These are phyloP conservation scores for Fusarium burgessii DNA, from an alignment of 2,329 filamentous ascomycete species.

Conservation along the genomic window DNA sequence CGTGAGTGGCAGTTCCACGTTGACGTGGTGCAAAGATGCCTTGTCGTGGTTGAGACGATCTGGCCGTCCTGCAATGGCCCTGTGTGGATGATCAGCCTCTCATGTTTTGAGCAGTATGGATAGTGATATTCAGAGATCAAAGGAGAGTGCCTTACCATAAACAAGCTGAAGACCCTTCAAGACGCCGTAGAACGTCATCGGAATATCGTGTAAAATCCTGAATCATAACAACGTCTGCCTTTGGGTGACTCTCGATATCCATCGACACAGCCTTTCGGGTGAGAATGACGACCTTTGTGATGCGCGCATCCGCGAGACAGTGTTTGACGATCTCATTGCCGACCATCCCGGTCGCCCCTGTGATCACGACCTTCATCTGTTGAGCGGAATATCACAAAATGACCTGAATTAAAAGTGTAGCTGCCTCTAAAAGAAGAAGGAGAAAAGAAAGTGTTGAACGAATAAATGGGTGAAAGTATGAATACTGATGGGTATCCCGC, in stretches of 20 bases:
- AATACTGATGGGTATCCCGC: slow-evolving; percentile 13
- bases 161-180: slow-evolving; percentile 68
- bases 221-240: slow-evolving; percentile 62
- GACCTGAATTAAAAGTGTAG: background rate
- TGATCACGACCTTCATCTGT: slow-evolving; percentile 68
- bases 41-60: slow-evolving; percentile 63
- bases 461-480: background rate
- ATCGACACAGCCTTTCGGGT: slow-evolving; percentile 60
- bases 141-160: slow-evolving; percentile 67
- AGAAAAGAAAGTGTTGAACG: background rate
- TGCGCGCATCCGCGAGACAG: slow-evolving; percentile 61
- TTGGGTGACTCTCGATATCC: slow-evolving; percentile 58
- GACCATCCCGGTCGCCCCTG: slow-evolving; percentile 69
- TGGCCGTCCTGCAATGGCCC: slow-evolving; percentile 58
- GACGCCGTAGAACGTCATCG: slow-evolving; percentile 49
- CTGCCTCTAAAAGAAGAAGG: background rate
- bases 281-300: slow-evolving; percentile 65
- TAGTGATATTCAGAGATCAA: background rate
- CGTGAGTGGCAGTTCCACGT: slow-evolving; percentile 69
- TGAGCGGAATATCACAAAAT: background rate
- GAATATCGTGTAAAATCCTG: slow-evolving; percentile 67
- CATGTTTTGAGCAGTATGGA: slow-evolving; percentile 7
- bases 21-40: slow-evolving; percentile 60
- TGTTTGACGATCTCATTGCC: slow-evolving; percentile 65
- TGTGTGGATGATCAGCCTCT: slow-evolving; percentile 35